Evolutionary conservation across 1,139 yeast genomes (phyloP), one percentile per base, ranked within the genome.

Genomic region (Saccharomyces hybrid): DNA sequence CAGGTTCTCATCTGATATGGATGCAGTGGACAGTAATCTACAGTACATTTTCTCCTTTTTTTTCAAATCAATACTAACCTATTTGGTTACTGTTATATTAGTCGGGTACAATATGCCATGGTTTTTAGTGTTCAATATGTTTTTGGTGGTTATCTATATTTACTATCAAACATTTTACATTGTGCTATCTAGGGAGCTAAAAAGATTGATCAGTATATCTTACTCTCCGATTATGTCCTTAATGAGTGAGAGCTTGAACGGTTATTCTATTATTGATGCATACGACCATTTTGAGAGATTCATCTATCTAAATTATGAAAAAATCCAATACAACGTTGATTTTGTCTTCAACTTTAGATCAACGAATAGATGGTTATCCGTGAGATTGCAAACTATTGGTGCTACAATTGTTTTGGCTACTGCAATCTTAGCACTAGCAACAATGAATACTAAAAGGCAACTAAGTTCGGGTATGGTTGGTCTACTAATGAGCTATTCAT

Each of bases 401-500:
- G 79, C 90, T 0, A 53, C 82, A 1, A 80, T 86, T 44, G 78
- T 85, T 25, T 74, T 86, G 52, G 71, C 81, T 4, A 79, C 93
- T 2, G 81, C 89, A 0, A 54, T 78, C 1, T 70, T 84, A 53
- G 76, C 84, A 4, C 74, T 86, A n/a, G 68, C 81, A 26, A 75
- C 85, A 5, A 73, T 81, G 54, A 72, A 70, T 50, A 73, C 80
- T 1, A 64, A 74, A 2, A 77, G 81, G 14, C 77, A 77, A 53
- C 68, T 86, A 52, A 73, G 81, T 44, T 78, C 91, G 0, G 91
- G 91, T 41, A 73, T 85, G 74, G 83, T 85, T 41, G 96, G 95
- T 56, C 77, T 88, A 57, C 74, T 86, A 47, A 81, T 87, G 83
- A 82, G 84, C 51, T 86, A 86, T 66, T 84, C 91, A 0, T 70